Evolutionary conservation across 1,284 basidiomycete genomes (phyloP).

Genomic region (Mycosarcoma maydis): DNA sequence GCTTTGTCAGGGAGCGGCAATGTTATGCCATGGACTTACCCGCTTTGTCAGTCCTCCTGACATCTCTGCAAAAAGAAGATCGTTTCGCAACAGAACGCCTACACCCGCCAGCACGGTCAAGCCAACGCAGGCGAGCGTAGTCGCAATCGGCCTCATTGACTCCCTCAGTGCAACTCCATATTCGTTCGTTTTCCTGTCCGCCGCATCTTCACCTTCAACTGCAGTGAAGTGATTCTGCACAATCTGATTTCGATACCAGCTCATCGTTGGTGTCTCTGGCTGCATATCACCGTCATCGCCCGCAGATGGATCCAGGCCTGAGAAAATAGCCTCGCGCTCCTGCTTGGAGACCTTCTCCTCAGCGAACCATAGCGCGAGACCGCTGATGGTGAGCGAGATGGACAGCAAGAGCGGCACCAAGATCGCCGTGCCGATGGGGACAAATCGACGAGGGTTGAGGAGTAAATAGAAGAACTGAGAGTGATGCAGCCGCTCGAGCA

Average conservation of each 20-base stretch:
- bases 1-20: background rate
- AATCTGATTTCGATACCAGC: constrained; percentile 28
- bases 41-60: background rate
- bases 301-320: background rate
- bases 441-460: constrained; percentile 49
- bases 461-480: constrained; percentile 66
- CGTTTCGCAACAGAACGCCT: background rate
- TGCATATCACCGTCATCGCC: constrained; percentile 11
- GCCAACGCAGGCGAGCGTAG: constrained; percentile 18
- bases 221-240: constrained; percentile 6
- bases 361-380: constrained; percentile 38
- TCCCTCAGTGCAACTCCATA: constrained; percentile 8
- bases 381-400: constrained; percentile 54
- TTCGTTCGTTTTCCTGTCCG: background rate
- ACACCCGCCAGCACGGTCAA: constrained; percentile 4
- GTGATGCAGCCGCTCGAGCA: constrained; percentile 65
- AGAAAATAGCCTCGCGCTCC: constrained; percentile 15
- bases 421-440: constrained; percentile 57
- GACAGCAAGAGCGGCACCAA: constrained; percentile 55
- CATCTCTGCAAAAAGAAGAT: constrained; percentile 1
- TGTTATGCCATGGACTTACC: background rate
- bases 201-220: background rate
- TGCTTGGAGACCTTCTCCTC: constrained; percentile 24
- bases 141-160: constrained; percentile 22
- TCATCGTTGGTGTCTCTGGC: constrained; percentile 24